Evolutionary conservation across 1,139 yeast species (phyloP).

Genomic region (Debaryomyces psychrophilus): DNA sequence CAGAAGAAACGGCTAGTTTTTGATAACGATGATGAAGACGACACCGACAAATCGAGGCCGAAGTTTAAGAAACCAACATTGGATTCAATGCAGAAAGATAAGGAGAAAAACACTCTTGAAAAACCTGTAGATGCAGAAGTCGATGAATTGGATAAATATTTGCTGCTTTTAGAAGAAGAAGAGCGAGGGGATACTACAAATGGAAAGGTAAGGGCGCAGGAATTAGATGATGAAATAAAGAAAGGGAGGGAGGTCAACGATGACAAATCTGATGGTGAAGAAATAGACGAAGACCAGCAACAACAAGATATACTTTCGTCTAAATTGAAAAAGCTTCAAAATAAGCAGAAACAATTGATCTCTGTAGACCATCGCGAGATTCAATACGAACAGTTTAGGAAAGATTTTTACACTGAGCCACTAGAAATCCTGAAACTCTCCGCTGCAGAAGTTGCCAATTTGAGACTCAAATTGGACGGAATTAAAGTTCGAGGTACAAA

Average conservation of each 20-base stretch:
- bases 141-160: constrained; percentile 28
- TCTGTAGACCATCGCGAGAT: constrained; percentile 49
- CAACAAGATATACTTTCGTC: constrained; percentile 29
- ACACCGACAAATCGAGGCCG: constrained; percentile 21
- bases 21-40: constrained; percentile 23
- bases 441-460: constrained; percentile 53
- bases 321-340: constrained; percentile 36
- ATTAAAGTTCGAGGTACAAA: constrained; percentile 61
- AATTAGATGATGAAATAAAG: constrained; percentile 3
- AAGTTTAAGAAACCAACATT: constrained; percentile 31
- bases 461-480: constrained; percentile 63
- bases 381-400: constrained; percentile 58
- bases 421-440: constrained; percentile 52
- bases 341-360: constrained; percentile 38
- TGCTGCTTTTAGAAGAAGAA: constrained; percentile 10
- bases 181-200: background rate
- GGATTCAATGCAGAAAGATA: constrained; percentile 1
- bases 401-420: constrained; percentile 67
- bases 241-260: constrained; percentile 11
- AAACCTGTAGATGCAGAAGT: constrained; percentile 19
- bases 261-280: constrained; percentile 22
- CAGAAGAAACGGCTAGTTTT: background rate
- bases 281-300: constrained; percentile 25
- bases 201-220: background rate
- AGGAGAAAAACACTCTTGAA: constrained; percentile 4